Conservation (phyloP, 345 rosid species). For the Heritiera littoralis region DNA sequence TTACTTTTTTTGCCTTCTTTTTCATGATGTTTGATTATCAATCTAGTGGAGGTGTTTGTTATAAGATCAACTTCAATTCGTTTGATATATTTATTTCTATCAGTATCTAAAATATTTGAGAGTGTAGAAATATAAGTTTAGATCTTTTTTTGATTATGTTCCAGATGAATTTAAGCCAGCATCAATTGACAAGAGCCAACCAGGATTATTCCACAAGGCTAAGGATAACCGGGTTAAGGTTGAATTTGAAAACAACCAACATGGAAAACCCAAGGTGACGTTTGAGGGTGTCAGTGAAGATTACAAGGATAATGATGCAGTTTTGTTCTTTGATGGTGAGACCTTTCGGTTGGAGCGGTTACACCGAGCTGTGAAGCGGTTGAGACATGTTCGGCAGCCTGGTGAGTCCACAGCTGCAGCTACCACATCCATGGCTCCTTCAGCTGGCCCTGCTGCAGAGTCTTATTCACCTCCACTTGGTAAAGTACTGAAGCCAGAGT, state of each 20-base stretch:
- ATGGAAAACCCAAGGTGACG: conserved; percentile 62
- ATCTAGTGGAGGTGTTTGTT: not conserved
- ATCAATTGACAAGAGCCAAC: conserved; percentile 63
- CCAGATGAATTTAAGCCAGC: conserved; percentile 90
- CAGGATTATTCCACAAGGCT: conserved; percentile 60
- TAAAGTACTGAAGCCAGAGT: conserved; percentile 37
- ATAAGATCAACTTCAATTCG: not conserved
- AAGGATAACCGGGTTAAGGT: conserved; percentile 64
- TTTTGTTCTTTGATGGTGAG: conserved; percentile 70
- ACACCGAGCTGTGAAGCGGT: conserved; percentile 65
- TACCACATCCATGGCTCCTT: conserved; percentile 30
- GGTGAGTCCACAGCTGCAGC: conserved; percentile 49
- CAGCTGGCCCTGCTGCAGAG: conserved; percentile 37
- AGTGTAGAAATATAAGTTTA: not conserved
- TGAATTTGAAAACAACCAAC: conserved; percentile 75
- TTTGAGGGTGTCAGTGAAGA: conserved; percentile 77
- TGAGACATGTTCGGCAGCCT: conserved; percentile 55
- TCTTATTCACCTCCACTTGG: conserved; percentile 40
- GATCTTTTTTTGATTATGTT: conserved; percentile 3
- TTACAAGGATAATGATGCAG: conserved; percentile 68
- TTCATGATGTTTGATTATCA: not conserved
- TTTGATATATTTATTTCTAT: not conserved
- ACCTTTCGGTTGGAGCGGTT: conserved; percentile 62
- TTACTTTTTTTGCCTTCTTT: not conserved
- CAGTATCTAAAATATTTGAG: not conserved